Evolutionary conservation across 2,329 filamentous ascomycete species (phyloP), one percentile per base, ranked within the genome.

Genomic region (Annulohypoxylon truncatum): DNA sequence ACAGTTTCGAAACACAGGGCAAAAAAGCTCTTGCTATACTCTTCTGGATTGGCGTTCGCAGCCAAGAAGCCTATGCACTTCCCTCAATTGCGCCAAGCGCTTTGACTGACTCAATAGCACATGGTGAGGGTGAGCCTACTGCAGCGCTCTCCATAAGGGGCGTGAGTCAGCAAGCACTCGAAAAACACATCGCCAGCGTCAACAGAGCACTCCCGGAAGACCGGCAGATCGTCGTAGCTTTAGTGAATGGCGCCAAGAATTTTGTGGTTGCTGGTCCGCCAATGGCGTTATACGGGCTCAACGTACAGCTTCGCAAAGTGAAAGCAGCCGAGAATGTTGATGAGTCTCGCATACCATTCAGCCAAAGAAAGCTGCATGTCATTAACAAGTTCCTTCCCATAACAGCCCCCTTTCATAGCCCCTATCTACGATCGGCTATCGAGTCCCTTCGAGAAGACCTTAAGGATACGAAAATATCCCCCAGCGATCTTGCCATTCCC

Each of bases 401-500:
- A 48, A 78, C 75, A 24, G 76, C 77, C 1, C 78, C 81, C 0
- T 82, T 81, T 47, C 81, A 83, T 63, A 79, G 75, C 13, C 64
- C 67, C 3, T 76, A 80, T 48, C 74, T 82, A 6, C 48, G 46
- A 31, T 55, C 56, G 4, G 77, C 75, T 3, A 69, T 69, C 0
- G 65, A 68, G 5, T 64, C 40, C 1, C 73, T 71, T 58, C 65
- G 51, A n/a, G 51, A 48, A 15, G 71, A 71, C 59, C 70, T 72
- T 2, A 59, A 51, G 9, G 60, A 72, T 6, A 67, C 76, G 0
- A 57, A 22, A 2, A 72, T 80, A 33, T 61, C 53, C 12, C 56
- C 67, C 0, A 82, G 82, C 31, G 84, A 85, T 29, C 82, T 92
- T 18, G 59, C 44, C 6, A 71, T 76, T 9, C 74, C 78, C 1